Evolutionary conservation across 2,329 filamentous ascomycete genomes (phyloP).

Genomic region (Aspergillus terreus): DNA sequence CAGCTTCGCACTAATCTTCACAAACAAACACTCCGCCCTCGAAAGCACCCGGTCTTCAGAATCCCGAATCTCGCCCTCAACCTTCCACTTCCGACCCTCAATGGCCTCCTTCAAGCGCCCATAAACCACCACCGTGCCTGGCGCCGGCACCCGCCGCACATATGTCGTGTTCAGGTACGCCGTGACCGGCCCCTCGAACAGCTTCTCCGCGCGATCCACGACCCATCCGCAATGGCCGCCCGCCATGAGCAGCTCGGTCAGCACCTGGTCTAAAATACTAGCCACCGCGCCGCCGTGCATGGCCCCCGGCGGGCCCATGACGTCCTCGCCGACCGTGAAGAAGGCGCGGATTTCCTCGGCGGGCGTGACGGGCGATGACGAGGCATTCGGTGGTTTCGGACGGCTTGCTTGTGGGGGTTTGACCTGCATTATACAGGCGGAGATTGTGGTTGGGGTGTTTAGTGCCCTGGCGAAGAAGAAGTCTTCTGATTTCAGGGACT

Average conservation of each 20-base stretch:
- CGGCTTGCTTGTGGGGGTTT: neutral
- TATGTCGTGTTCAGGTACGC: slow-evolving; percentile 22
- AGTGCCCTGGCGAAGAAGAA: slow-evolving; percentile 9
- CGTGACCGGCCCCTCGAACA: slow-evolving; percentile 12
- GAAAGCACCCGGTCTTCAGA: slow-evolving; percentile 7
- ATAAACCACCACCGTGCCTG: slow-evolving; percentile 13
- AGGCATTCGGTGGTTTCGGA: neutral
- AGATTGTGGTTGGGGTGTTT: slow-evolving; percentile 9
- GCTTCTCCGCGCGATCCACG: slow-evolving; percentile 1
- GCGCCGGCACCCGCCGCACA: slow-evolving; percentile 14
- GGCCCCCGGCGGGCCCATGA: slow-evolving; percentile 24
- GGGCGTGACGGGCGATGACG: neutral
- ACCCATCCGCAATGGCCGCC: neutral
- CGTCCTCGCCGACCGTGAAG: slow-evolving; percentile 22
- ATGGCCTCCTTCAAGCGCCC: slow-evolving; percentile 10
- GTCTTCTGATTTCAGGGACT: slow-evolving; percentile 3
- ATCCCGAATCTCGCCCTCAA: slow-evolving; percentile 13
- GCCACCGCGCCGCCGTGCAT: slow-evolving; percentile 27
- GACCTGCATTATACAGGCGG: slow-evolving; percentile 3
- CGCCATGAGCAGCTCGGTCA: slow-evolving; percentile 16
- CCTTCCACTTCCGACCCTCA: slow-evolving; percentile 16
- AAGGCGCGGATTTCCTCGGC: slow-evolving; percentile 22
- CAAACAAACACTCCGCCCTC: slow-evolving; percentile 13
- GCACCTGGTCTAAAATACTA: slow-evolving; percentile 23
- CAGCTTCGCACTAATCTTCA: slow-evolving; percentile 8